Base-by-base conservation (phyloP, 2,329 filamentous ascomycete genomes). In the Penicillium brevicompactum region DNA sequence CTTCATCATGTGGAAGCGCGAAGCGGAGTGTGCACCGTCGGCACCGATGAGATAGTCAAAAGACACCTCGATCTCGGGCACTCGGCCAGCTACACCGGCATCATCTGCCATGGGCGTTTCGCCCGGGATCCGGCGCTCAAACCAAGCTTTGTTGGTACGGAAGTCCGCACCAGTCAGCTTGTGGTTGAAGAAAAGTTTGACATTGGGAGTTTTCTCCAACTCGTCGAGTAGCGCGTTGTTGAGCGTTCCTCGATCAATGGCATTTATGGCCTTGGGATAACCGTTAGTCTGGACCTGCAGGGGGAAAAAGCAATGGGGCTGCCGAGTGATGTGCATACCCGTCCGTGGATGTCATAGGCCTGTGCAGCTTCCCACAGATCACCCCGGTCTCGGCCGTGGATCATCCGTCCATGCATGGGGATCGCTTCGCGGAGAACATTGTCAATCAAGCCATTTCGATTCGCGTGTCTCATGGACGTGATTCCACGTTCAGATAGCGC, bases 381-480 rank as follows among this genome's bases (percentile, higher is more conserved):
- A 4, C 91, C 90, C 8, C 83, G 79, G 18, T 80, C 79, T 65
- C 79, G 81, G 32, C 91, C 86, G 70, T 99, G 94, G 60, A 99
- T 95, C 94, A 99, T 99, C 24, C 94, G 90, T 11, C 92, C 94
- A 71, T 89, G 82, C 92, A 99, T 97, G 10, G 93, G 92, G 56
- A 97, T 91, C 0, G 92, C 93, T 49, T 88, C 85, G 1, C 78
- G 79, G 66, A 96, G 81, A 31, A 97, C 85, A 64, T 86, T 81
- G 11, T 92, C 82, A 31, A 96, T 78, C 34, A 97, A 82, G 3
- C 80, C 82, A 3, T 84, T 76, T 31, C 87, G 83, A 24, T 85
- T 84, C 1, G 90, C 85, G 64, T 89, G 80, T 49, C 84, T 84
- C 76, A 99, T 87, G 21, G 93, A 90, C 72, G 94, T 90, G 72